Percentiles rank a stretch among this genome's conserved stretches.
Conservation (phyloP, 2,329 filamentous ascomycete species). For the Pseudogymnoascus sp. region DNA sequence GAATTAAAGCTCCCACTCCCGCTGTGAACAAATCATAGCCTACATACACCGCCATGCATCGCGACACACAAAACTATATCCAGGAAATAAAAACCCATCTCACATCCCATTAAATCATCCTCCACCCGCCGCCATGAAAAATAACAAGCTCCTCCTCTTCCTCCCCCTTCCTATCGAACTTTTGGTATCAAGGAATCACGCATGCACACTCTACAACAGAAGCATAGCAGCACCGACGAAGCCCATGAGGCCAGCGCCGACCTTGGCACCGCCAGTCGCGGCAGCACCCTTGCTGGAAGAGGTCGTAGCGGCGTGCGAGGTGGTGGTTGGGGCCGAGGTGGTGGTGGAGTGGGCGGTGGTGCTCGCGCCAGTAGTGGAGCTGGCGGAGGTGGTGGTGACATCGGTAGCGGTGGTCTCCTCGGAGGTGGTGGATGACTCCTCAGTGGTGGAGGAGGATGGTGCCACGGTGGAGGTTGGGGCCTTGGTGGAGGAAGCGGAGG, state of each 20-base stretch:
- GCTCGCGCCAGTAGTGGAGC: not conserved
- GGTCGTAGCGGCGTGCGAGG: not conserved
- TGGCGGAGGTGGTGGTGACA: not conserved
- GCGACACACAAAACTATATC: not conserved
- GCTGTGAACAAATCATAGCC: not conserved
- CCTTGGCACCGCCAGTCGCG: not conserved
- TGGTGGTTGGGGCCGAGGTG: not conserved
- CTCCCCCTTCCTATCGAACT: not conserved
- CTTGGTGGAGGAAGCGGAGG: not conserved
- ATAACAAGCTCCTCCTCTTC: not conserved
- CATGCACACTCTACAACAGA: not conserved
- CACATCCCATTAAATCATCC: not conserved
- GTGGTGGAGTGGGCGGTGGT: not conserved
- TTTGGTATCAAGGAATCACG: conserved; percentile 1
- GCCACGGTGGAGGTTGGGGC: not conserved
- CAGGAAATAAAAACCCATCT: not conserved
- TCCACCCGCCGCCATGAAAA: not conserved
- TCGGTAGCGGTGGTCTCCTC: not conserved
- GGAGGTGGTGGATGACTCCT: not conserved
- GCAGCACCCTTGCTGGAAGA: not conserved
- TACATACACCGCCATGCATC: conserved; percentile 1
- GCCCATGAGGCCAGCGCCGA: not conserved
- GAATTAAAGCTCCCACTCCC: not conserved
- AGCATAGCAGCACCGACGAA: conserved; percentile 5
- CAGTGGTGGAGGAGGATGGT: not conserved